Conservation (phyloP, 2,329 filamentous ascomycete species). For the Xylaria sp. region DNA sequence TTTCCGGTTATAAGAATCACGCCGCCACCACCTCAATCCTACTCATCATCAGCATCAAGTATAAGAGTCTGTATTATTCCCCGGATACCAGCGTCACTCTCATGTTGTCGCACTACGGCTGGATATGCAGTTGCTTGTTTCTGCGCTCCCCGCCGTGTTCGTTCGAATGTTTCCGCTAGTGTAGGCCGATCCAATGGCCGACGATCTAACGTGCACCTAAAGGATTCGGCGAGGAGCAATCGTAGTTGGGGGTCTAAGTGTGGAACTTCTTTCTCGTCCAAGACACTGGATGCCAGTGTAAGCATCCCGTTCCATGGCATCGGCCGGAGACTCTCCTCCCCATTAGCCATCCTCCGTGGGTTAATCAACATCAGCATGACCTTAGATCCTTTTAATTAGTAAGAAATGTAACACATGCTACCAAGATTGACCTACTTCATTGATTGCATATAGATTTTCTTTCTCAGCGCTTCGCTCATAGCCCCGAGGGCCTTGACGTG, state of each 20-base stretch:
- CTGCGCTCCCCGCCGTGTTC: neutral
- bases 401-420: neutral
- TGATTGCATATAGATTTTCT: neutral
- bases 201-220: neutral
- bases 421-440: neutral
- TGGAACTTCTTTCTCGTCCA: neutral
- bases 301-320: neutral
- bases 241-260: slow-evolving; percentile 2
- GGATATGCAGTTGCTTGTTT: neutral
- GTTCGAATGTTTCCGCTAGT: neutral
- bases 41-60: neutral
- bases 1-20: too few species aligned
- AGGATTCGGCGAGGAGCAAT: slow-evolving; percentile 1
- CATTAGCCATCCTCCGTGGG: neutral
- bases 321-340: neutral
- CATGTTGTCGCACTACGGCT: neutral
- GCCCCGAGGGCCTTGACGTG: neutral
- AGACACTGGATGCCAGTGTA: slow-evolving; percentile 7
- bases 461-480: neutral
- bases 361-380: slow-evolving; percentile 1
- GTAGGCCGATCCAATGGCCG: neutral
- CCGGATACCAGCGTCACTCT: neutral
- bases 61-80: neutral
- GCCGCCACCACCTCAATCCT: neutral
- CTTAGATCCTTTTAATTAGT: neutral